These are phyloP conservation scores for Clathrospora elynae DNA, from an alignment of 2,329 filamentous ascomycete species.

Conservation along the genomic window DNA sequence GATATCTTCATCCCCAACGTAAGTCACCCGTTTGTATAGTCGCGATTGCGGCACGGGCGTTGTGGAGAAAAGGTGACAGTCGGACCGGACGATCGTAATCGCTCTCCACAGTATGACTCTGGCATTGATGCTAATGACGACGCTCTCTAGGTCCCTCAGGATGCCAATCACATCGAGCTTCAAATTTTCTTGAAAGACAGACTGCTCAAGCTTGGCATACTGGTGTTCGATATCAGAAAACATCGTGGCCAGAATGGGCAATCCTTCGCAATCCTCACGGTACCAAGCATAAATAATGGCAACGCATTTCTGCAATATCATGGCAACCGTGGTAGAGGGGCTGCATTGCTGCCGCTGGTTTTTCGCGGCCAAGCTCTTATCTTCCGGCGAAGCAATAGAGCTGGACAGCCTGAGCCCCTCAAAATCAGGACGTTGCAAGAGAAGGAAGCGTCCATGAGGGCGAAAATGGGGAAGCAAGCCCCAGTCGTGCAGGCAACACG, in stretches of 20 bases:
- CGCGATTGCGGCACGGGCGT: too few species aligned
- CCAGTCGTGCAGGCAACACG: conserved; percentile 7
- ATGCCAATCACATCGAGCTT: conserved; percentile 52
- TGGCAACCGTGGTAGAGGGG: conserved; percentile 26
- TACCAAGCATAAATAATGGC: conserved; percentile 50
- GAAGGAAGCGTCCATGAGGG: conserved; percentile 29
- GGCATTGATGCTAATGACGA: conserved; percentile 23
- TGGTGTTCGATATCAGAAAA: conserved; percentile 54
- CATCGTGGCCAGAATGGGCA: conserved; percentile 29
- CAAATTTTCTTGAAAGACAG: conserved; percentile 47
- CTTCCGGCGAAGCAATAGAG: conserved; percentile 24
- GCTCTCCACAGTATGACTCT: neutral
- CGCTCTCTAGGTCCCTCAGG: conserved; percentile 44
- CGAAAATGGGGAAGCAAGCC: conserved; percentile 13
- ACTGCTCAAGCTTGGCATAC: conserved; percentile 49
- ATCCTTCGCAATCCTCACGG: conserved; percentile 51
- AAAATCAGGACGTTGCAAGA: conserved; percentile 30
- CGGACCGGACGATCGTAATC: neutral
- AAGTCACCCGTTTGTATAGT: conserved; percentile 12
- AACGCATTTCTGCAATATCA: conserved; percentile 51
- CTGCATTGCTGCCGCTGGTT: conserved; percentile 9
- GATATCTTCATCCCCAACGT: conserved; percentile 34
- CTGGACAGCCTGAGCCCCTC: conserved; percentile 30
- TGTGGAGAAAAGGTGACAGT: neutral
- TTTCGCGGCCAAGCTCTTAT: conserved; percentile 18